These are phyloP conservation scores for Macadamia tetraphylla DNA, from an alignment of 164 flowering plant genomes.

Conservation along the genomic window DNA sequence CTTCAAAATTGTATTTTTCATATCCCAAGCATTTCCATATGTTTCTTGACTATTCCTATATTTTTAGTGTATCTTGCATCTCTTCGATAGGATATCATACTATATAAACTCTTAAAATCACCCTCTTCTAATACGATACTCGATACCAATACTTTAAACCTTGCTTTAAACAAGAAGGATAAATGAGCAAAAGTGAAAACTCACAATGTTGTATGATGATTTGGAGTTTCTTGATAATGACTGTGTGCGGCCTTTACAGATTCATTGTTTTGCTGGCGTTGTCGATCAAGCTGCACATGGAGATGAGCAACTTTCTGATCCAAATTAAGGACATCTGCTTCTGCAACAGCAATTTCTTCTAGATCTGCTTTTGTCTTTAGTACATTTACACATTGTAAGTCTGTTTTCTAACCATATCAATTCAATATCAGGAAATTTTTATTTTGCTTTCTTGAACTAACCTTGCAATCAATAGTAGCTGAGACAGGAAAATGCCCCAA, in stretches of 20 bases:
- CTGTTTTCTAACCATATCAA: not conserved
- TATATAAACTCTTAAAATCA: too few species aligned
- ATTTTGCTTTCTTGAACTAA: conserved; percentile 20
- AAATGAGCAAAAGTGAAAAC: conserved; percentile 2
- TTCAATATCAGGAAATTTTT: conserved; percentile 3
- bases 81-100: too few species aligned
- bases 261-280: conserved; percentile 28
- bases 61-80: too few species aligned
- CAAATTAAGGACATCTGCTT: conserved; percentile 53
- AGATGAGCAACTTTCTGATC: conserved; percentile 69
- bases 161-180: not conserved
- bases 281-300: conserved; percentile 44
- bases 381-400: conserved; percentile 18
- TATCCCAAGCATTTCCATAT: too few species aligned
- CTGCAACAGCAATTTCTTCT: conserved; percentile 57
- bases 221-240: conserved; percentile 21
- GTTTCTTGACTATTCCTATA: too few species aligned
- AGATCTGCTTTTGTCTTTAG: conserved; percentile 61
- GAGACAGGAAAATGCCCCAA: conserved; percentile 24
- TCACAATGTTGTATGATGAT: conserved; percentile 35
- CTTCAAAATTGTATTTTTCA: too few species aligned
- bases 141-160: too few species aligned
- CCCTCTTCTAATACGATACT: too few species aligned
- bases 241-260: conserved; percentile 23
- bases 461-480: conserved; percentile 55